These are phyloP conservation scores for Rutidosis leptorrhynchoides DNA, from an alignment of 129 eudicot genomes.

Conservation along the genomic window DNA sequence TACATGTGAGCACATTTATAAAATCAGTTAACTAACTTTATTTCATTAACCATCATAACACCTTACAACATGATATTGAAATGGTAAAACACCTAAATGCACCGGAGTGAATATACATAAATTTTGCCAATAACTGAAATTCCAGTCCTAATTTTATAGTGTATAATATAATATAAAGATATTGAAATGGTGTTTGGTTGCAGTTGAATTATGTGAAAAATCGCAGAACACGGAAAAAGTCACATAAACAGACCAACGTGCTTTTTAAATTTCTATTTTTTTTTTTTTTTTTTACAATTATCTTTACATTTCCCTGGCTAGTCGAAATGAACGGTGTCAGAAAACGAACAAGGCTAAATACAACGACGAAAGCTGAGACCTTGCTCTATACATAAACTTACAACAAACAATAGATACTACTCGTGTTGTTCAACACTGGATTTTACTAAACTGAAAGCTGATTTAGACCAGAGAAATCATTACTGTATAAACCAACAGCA, in stretches of 20 bases:
- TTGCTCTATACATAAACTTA: constrained; percentile 68
- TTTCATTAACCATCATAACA: too few species aligned
- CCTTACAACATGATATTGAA: too few species aligned
- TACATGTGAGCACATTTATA: too few species aligned
- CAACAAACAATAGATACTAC: constrained; percentile 31
- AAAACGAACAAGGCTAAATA: constrained; percentile 70
- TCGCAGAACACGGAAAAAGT: background rate
- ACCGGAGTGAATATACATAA: too few species aligned
- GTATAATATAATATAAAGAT: too few species aligned
- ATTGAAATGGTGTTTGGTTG: background rate
- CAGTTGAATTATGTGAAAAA: background rate
- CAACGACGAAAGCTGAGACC: constrained; percentile 41
- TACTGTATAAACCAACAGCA: constrained; percentile 20
- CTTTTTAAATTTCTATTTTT: constrained; percentile 29
- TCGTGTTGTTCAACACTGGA: constrained; percentile 24
- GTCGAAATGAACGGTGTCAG: constrained; percentile 48
- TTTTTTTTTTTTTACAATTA: constrained; percentile 36
- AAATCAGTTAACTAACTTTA: too few species aligned
- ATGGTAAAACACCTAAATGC: too few species aligned
- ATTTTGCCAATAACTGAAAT: too few species aligned
- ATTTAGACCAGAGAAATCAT: constrained; percentile 37
- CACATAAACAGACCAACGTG: constrained; percentile 19
- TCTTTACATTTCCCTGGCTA: constrained; percentile 44
- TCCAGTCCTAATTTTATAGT: too few species aligned
- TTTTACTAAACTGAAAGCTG: constrained; percentile 26